Evolutionary conservation across 2,329 filamentous ascomycete genomes (phyloP).

Genomic region (Ophiostoma himal-ulmi): DNA sequence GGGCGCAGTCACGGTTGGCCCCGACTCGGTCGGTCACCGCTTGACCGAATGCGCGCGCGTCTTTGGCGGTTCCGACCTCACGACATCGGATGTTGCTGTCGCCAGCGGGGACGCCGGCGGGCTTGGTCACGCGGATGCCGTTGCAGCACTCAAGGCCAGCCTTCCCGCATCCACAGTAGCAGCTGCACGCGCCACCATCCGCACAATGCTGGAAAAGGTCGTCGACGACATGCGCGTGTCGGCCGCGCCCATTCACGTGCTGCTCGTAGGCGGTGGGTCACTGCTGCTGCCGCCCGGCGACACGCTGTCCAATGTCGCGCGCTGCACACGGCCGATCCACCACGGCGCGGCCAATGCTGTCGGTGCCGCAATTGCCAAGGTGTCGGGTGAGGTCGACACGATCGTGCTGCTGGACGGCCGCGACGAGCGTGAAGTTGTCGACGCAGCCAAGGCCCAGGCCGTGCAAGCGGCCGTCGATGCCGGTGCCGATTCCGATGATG

Average conservation of each 20-base stretch:
- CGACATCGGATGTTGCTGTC: background rate
- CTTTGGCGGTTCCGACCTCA: background rate
- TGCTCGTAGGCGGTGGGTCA: background rate
- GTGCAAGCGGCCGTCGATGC: background rate
- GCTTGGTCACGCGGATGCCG: background rate
- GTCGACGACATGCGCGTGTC: slow-evolving; percentile 6
- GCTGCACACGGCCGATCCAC: slow-evolving; percentile 7
- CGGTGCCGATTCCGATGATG: background rate
- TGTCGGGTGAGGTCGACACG: background rate
- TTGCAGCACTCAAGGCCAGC: background rate
- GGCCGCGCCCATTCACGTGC: background rate
- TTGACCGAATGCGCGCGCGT: background rate
- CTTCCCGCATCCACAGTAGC: background rate
- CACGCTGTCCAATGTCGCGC: background rate
- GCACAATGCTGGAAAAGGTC: background rate
- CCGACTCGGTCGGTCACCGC: slow-evolving; percentile 5
- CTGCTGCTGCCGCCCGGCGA: slow-evolving; percentile 1
- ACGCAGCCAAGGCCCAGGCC: slow-evolving; percentile 2
- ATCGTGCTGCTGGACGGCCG: slow-evolving; percentile 1
- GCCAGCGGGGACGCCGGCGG: background rate
- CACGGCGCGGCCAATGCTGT: slow-evolving; percentile 8
- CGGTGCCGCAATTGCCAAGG: background rate
- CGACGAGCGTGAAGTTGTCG: background rate
- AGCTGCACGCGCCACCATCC: background rate
- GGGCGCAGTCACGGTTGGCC: background rate